These are phyloP conservation scores for Salvia splendens DNA, from an alignment of 257 asterid genomes.

Conservation along the genomic window DNA sequence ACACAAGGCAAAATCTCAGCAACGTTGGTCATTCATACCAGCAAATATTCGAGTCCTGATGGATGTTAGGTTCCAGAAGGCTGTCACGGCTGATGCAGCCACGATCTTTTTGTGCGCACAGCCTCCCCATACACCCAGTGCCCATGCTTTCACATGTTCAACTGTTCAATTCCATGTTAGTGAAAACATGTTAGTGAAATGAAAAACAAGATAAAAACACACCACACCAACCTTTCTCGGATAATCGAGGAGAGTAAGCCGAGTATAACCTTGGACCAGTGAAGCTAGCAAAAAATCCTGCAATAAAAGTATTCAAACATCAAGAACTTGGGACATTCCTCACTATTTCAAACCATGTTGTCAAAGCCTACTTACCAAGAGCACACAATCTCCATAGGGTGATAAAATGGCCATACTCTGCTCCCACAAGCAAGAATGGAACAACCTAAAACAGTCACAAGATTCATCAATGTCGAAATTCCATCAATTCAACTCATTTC, in stretches of 20 bases:
- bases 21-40: conserved; percentile 45
- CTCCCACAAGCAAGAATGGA: conserved; percentile 76
- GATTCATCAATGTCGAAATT: background rate
- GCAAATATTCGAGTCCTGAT: conserved; percentile 75
- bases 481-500: background rate
- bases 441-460: conserved; percentile 50
- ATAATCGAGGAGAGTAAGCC: conserved; percentile 51
- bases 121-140: conserved; percentile 64
- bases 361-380: conserved; percentile 51
- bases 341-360: background rate
- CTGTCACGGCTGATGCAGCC: conserved; percentile 65
- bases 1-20: too few relatives aligned
- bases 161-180: conserved; percentile 40
- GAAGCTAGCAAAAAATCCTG: conserved; percentile 85
- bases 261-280: conserved; percentile 67
- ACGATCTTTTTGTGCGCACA: conserved; percentile 82
- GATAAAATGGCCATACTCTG: conserved; percentile 82
- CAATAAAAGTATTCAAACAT: background rate
- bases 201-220: background rate
- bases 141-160: conserved; percentile 44
- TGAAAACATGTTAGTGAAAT: background rate
- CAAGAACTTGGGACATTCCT: conserved; percentile 6
- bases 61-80: conserved; percentile 87
- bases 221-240: conserved; percentile 54
- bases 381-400: conserved; percentile 81